Evolutionary conservation across 768 basidiomycete genomes (phyloP), one percentile per base, ranked within the genome.

Genomic region (Rhodotorula sphaerocarpa): DNA sequence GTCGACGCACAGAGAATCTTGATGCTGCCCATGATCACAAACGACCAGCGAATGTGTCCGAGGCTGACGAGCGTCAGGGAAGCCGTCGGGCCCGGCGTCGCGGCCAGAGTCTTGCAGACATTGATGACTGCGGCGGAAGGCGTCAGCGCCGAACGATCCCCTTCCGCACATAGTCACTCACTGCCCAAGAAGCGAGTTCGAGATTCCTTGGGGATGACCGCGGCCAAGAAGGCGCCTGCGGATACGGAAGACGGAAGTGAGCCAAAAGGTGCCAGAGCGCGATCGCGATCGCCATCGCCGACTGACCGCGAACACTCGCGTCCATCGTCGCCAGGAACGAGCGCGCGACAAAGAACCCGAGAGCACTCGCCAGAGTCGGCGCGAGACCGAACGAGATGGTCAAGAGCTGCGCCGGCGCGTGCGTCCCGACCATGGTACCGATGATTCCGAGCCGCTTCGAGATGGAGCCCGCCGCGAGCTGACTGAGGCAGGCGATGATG

Each of bases 41-140:
- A 62, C 21, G 48, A 46, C 34, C 50, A 55, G 27, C 65, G 31
- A 18, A 62, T 50, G 7, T 44, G n/a, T 3, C 57, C 57, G 7
- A 52, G 15, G 4, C 53, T 55, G 14, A 55, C 60, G 9, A 67
- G 53, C 5, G 44, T 18, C 3, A 61, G 60, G 18, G 52, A 30
- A n/a, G 62, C 39, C 1, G 60, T 62, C 43, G 65, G 60, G 10
- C 65, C 65, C 2, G 65, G 65, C 7, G 61, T 48, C 3, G 52
- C 30, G 3, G 65, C 65, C n/a, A 67, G 54, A 3, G 65, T 62
- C 44, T 62, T 67, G 57, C 57, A 62, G 33, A 67, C 57, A 54
- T 67, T 62, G 44, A 67, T 54, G 34, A 66, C 60, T 61, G 60
- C 7, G 10, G 12, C 4, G 45, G 5, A 7, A 3, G 20, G 14